Conservation (phyloP, 345 rosid species). For the Adansonia digitata region DNA sequence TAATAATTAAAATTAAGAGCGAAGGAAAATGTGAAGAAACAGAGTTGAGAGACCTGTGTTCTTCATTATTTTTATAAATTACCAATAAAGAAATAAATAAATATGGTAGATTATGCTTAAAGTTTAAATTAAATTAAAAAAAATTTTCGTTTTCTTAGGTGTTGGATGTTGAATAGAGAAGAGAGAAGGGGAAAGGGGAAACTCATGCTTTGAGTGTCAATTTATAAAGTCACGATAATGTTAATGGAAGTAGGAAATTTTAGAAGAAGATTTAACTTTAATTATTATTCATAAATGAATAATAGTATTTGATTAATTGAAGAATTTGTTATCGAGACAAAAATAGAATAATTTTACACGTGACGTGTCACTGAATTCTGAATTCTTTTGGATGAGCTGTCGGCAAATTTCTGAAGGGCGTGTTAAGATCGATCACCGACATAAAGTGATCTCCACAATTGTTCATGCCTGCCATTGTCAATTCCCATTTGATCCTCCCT, state of each 20-base stretch:
- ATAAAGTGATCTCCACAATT: too few species aligned
- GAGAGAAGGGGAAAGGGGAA: neutral
- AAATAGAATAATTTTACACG: neutral
- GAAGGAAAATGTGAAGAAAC: neutral
- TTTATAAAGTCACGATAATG: neutral
- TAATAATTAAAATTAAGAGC: neutral
- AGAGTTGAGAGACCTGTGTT: neutral
- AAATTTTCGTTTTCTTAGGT: neutral
- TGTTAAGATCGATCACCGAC: too few species aligned
- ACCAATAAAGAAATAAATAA: neutral
- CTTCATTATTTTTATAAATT: neutral
- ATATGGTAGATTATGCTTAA: neutral
- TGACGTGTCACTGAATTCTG: neutral
- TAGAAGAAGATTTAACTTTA: too few species aligned
- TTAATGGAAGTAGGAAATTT: too few species aligned
- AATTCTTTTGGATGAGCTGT: conserved; percentile 18
- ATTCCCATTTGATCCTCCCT: too few species aligned
- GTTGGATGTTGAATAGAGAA: neutral
- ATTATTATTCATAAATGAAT: too few species aligned
- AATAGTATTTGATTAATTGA: too few species aligned
- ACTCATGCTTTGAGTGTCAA: neutral
- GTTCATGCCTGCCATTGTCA: neutral
- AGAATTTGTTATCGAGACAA: neutral
- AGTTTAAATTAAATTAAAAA: neutral
- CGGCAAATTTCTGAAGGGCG: neutral